Base-by-base conservation (phyloP, 352 stramenopile species). In the Aphanomyces invadans region DNA sequence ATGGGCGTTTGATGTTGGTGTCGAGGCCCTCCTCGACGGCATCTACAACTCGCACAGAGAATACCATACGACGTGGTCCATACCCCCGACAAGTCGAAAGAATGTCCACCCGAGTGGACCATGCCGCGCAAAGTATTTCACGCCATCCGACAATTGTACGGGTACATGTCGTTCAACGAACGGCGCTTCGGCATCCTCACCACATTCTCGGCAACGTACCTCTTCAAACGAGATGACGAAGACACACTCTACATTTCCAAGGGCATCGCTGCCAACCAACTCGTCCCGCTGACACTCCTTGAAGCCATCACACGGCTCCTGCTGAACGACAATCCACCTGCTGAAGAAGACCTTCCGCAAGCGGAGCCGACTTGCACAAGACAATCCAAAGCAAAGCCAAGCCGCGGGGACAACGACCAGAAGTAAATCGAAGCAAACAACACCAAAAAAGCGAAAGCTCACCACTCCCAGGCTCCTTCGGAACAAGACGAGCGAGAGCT, bases 41-140 rank as follows among this genome's bases (percentile, higher is more conserved):
- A 48, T 48, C 39, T 48, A 48, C 39, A 48, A 48, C 39, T 48
- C 39, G 39, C 39, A 48, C 39, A 48, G 21, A 48, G 39, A 48
- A 48, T n/a, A 48, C 39, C 39, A 48, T 48, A n/a, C 17, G 39
- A 1, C 1, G 0, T 48, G 39, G 39, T 15, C 39, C 17, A 48
- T n/a, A 48, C 17, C n/a, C 15, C 17, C 39, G 21, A 48, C 39
- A 48, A 48, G 39, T 48, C 1, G 39, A n/a, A 48, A n/a, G 39
- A n/a, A n/a, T 48, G 39, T 48, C 39, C 39, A 48, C 1, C 39
- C 15, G 39, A n/a, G 39, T 48, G 17, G 39, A 48, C 39, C 15
- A 48, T 48, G 17, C 15, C 39, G 21, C 39, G 39, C 39, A 48
- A 48, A 48, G 39, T 48, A 48, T 48, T 48, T 48, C 39, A 48